Conservation (phyloP, 2,329 filamentous ascomycete species). For the Stemphylium beticola region DNA sequence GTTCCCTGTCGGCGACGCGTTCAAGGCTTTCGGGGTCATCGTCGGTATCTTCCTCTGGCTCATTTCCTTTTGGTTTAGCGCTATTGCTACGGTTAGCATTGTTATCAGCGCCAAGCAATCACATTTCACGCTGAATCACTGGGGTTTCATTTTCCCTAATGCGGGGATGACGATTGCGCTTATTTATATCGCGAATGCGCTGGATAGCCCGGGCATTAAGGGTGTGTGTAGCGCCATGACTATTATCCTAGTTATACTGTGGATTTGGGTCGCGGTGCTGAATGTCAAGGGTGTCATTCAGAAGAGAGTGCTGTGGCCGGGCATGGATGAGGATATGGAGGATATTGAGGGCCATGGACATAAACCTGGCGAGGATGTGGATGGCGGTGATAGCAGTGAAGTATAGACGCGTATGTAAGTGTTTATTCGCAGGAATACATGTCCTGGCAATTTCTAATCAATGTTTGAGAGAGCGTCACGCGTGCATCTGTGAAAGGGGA, state of each 20-base stretch:
- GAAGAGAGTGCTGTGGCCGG: conserved; percentile 61
- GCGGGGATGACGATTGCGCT: conserved; percentile 63
- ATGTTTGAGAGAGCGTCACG: too few species aligned
- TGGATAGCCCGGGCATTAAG: conserved; percentile 60
- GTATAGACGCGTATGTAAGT: neutral
- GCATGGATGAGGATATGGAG: conserved; percentile 65
- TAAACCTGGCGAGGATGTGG: conserved; percentile 16
- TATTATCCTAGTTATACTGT: conserved; percentile 59
- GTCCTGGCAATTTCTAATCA: too few species aligned
- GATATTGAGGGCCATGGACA: conserved; percentile 28
- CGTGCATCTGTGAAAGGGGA: too few species aligned
- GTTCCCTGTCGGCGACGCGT: conserved; percentile 45
- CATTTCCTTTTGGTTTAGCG: conserved; percentile 59
- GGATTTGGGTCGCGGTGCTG: conserved; percentile 59
- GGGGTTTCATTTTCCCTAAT: conserved; percentile 69
- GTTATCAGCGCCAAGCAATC: conserved; percentile 49
- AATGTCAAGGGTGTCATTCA: conserved; percentile 58
- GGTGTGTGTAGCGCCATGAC: conserved; percentile 62
- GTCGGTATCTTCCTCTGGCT: conserved; percentile 56
- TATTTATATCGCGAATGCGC: conserved; percentile 61
- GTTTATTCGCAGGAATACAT: too few species aligned
- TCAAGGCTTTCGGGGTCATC: conserved; percentile 51
- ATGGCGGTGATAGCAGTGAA: neutral
- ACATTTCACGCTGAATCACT: conserved; percentile 47
- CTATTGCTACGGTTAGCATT: conserved; percentile 49